Conservation (phyloP, 768 basidiomycete genomes). For the Leucocoprinus leucothites region DNA sequence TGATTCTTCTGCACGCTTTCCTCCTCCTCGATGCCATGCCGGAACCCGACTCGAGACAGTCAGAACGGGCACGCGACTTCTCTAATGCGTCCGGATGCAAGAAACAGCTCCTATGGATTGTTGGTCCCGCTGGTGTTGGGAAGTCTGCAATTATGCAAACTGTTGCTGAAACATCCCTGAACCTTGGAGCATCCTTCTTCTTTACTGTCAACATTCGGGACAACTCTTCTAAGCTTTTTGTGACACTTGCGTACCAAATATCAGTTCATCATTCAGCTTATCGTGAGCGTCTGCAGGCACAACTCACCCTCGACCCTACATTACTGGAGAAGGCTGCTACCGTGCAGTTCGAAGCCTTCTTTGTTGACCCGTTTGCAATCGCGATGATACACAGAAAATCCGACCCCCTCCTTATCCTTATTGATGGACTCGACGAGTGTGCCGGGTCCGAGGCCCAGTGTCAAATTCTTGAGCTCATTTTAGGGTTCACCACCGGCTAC, state of each 20-base stretch:
- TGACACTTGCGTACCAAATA: slow-evolving; percentile 22
- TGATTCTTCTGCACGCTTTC: neutral
- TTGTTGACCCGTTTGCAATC: slow-evolving; percentile 14
- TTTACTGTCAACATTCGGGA: neutral
- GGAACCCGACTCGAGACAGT: neutral
- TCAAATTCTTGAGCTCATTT: neutral
- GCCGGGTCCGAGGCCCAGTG: neutral
- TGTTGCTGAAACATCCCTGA: neutral
- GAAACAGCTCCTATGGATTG: neutral
- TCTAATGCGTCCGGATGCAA: neutral
- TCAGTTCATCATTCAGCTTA: slow-evolving; percentile 6
- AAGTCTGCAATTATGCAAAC: neutral
- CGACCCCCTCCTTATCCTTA: neutral
- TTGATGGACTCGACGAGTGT: slow-evolving; percentile 2
- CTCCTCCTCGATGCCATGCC: no score
- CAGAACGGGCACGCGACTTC: neutral
- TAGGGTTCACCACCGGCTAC: neutral
- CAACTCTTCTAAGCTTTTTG: neutral
- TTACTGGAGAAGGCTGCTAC: slow-evolving; percentile 6
- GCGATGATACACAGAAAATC: neutral
- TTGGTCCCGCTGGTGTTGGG: neutral
- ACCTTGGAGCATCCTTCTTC: neutral
- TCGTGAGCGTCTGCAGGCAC: slow-evolving; percentile 1
- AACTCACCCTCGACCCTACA: slow-evolving; percentile 6
- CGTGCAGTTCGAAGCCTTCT: slow-evolving; percentile 13